Conservation (phyloP, 2,329 filamentous ascomycete species). For the Fusarium piperis region DNA sequence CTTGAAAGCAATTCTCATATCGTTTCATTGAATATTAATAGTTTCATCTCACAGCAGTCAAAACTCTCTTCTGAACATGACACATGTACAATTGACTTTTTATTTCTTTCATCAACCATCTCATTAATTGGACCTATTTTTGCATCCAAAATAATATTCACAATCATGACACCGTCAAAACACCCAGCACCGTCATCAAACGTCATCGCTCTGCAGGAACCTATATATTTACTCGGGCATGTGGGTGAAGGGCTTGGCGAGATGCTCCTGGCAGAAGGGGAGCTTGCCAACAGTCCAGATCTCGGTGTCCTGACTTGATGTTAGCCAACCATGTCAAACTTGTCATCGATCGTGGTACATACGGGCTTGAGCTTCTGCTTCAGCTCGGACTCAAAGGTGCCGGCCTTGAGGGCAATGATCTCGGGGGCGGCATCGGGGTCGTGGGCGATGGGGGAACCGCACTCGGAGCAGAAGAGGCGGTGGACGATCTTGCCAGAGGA, state of each 20-base stretch:
- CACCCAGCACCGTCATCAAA: conserved; percentile 11
- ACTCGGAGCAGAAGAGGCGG: conserved; percentile 75
- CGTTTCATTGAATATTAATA: not conserved
- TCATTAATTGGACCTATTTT: not conserved
- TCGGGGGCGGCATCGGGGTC: conserved; percentile 75
- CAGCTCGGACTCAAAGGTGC: conserved; percentile 69
- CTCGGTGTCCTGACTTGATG: conserved; percentile 65
- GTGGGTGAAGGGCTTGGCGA: conserved; percentile 69
- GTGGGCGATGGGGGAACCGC: conserved; percentile 75
- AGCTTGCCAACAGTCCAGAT: conserved; percentile 77
- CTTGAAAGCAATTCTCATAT: not conserved
- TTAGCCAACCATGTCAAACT: conserved; percentile 7
- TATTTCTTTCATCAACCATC: not conserved
- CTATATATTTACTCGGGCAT: conserved; percentile 65
- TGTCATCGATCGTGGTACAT: conserved; percentile 37
- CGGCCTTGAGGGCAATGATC: conserved; percentile 76
- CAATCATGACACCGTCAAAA: conserved; percentile 8
- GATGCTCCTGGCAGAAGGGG: conserved; percentile 73
- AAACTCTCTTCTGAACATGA: not conserved
- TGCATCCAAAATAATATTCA: not conserved
- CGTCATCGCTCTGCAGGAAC: not conserved
- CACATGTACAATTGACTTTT: not conserved
- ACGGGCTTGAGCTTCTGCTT: conserved; percentile 75
- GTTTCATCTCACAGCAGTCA: not conserved
- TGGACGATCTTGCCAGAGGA: conserved; percentile 71